Base-by-base conservation (phyloP, 306 rosid genomes). In the Carpinus viminea region DNA sequence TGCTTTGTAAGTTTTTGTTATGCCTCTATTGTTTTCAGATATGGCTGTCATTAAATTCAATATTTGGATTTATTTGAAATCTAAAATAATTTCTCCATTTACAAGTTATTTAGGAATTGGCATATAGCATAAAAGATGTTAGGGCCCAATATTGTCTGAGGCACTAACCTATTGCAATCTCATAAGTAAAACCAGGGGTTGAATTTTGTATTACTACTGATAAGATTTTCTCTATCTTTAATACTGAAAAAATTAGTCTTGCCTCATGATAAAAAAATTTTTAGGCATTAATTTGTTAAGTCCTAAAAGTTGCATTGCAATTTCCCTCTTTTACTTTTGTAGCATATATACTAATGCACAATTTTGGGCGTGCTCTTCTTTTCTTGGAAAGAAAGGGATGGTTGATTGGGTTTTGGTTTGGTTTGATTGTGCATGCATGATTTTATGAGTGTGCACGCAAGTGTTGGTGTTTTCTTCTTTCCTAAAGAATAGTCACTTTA, bases 31-130 rank as follows among this genome's bases (percentile, higher is more conserved):
- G 66, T 68, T 73, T 69, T 81, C 45, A 18, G 43, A 73, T 72
- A 17, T 69, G 59, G 60, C 17, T 41, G 68, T 74, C 12, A 70
- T 21, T 41, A 57, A 18, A 31, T 53, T 4, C 73, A 57, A 73
- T 74, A 65, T 64, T 52, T 7, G 70, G 65, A 45, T 36, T 20
- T 66, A 34, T 54, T 68, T 12, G 18, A 47, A 60, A n/a, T 64
- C 76, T 56, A 68, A 47, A 21, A 53, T 54, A 50, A 53, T 28
- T 41, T 55, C 18, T 41, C 28, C 34, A 53, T 51, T 3, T 51
- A 72, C 68, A 80, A 66, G 79, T 81, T 72, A 61, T 73, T 76
- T 21, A 73, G 77, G 38, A 78, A 71, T 52, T 34, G 55, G 73
- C 70, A 12, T 51, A 21, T 68, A 34, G 74, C 72, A 45, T 69